Base-by-base conservation (phyloP, 163 green algal genomes). In the Scenedesmus sp. region DNA sequence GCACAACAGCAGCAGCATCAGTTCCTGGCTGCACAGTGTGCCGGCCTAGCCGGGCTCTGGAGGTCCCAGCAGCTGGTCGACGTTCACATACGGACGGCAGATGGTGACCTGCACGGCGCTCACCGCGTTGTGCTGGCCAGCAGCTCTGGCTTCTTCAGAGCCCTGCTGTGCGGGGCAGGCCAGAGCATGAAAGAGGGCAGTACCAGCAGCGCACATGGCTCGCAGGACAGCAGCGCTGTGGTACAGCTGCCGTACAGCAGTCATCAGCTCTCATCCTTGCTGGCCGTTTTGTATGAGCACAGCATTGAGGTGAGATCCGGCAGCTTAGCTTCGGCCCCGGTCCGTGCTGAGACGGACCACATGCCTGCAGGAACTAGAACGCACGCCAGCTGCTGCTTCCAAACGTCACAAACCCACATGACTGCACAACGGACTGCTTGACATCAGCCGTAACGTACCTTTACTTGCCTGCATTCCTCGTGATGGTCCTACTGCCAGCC, bases 111-210 rank as follows among this genome's bases (percentile, higher is more conserved):
- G 20, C 13, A 93, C 24, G 49, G 26, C 16, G 86, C 92, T 26
- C 92, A 94, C 76, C 88, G 88, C 30, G 53, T 95, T 30, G 85
- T 95, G 5, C 90, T 95, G 44, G 93, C 93, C 0, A 61, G 91
- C 0, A 42, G 43, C 3, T 92, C 65, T 5, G 68, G 72, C 13
- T 95, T 93, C 78, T 95, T 95, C 84, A 85, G 78, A 9, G 93
- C 93, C 0, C 85, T 95, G 26, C 89, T 95, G 26, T 88, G 78
- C 0, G 93, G 90, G 3, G 46, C 83, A 43, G 79, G 90, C 0
- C n/a, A 46, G 1, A 24, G 33, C n/a, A 92, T 94, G 85, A 22
- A 56, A 22, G 92, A 92, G 43, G 79, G 76, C 37, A 30, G 35
- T 15, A 56, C 42, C 79, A 81, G 76, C 46, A 49, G 76, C 72